Evolutionary conservation across 2,329 filamentous ascomycete species (phyloP).

Genomic region (Alternaria hordeiaustralica): DNA sequence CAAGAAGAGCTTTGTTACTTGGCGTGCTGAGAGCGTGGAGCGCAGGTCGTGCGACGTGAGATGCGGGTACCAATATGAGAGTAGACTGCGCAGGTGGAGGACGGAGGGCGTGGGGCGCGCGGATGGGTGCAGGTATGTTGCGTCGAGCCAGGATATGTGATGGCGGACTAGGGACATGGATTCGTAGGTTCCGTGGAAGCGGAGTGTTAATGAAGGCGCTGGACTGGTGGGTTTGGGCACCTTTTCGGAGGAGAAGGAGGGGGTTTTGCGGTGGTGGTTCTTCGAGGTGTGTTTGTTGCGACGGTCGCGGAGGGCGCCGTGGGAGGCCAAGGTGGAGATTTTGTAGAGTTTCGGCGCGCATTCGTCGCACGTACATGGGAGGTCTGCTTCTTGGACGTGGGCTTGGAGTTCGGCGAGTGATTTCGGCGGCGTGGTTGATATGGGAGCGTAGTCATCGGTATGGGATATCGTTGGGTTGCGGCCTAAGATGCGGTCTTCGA

Average conservation of each 20-base stretch:
- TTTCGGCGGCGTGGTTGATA: slow-evolving; percentile 2
- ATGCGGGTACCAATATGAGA: slow-evolving; percentile 16
- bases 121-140: slow-evolving; percentile 14
- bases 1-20: slow-evolving; percentile 12
- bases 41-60: slow-evolving; percentile 13
- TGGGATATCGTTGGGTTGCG: not conserved
- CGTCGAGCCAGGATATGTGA: slow-evolving; percentile 20
- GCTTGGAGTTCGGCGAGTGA: slow-evolving; percentile 3
- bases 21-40: slow-evolving; percentile 7
- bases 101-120: not conserved
- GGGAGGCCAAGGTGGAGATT: slow-evolving; percentile 8
- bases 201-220: slow-evolving; percentile 3
- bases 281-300: not conserved
- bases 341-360: slow-evolving; percentile 22
- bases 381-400: slow-evolving; percentile 5
- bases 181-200: slow-evolving; percentile 24
- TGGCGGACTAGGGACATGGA: slow-evolving; percentile 22
- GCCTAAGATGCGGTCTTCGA: slow-evolving; percentile 22
- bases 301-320: slow-evolving; percentile 12
- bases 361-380: slow-evolving; percentile 19
- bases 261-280: not conserved
- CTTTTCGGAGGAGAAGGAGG: not conserved
- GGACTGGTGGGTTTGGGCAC: not conserved
- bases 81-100: slow-evolving; percentile 10
- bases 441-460: not conserved